These are phyloP conservation scores for Penicillium coprophilum DNA, from an alignment of 495 filamentous ascomycete species.

Conservation along the genomic window DNA sequence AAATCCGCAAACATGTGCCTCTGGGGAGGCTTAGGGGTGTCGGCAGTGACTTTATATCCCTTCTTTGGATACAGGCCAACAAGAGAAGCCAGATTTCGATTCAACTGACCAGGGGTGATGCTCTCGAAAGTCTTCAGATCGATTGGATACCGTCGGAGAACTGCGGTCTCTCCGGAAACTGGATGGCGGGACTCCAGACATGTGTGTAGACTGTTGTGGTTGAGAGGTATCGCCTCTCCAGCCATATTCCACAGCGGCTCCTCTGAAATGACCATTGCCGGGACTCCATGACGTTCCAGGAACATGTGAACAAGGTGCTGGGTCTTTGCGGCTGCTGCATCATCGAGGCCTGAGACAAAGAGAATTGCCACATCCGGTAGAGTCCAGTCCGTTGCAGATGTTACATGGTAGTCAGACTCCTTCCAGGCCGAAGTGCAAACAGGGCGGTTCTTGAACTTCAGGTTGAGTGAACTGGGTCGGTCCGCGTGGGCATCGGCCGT, in stretches of 20 bases:
- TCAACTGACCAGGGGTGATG: constrained; percentile 71
- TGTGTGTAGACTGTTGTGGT: constrained; percentile 61
- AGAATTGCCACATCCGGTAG: constrained; percentile 71
- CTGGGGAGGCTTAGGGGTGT: constrained; percentile 13
- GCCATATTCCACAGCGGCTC: constrained; percentile 51
- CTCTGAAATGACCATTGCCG: constrained; percentile 67
- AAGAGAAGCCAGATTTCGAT: constrained; percentile 69
- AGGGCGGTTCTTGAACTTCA: constrained; percentile 60
- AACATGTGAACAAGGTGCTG: constrained; percentile 57
- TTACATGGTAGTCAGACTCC: constrained; percentile 47
- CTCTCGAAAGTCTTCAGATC: constrained; percentile 71
- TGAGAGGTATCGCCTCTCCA: constrained; percentile 46
- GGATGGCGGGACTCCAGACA: constrained; percentile 63
- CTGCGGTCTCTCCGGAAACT: constrained; percentile 46
- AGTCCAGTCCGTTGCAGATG: constrained; percentile 55
- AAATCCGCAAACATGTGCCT: constrained; percentile 20
- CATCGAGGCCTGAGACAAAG: constrained; percentile 60
- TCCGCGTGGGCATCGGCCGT: constrained; percentile 40
- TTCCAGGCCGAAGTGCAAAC: constrained; percentile 47
- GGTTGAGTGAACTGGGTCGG: constrained; percentile 46
- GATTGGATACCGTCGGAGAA: constrained; percentile 64
- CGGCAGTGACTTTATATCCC: constrained; percentile 24
- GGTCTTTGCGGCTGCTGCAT: constrained; percentile 46
- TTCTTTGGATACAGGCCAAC: constrained; percentile 49
- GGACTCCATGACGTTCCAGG: constrained; percentile 63